Evolutionary conservation across 2,329 filamentous ascomycete species (phyloP), one percentile per base, ranked within the genome.

Genomic region (Colletotrichum higginsianum): DNA sequence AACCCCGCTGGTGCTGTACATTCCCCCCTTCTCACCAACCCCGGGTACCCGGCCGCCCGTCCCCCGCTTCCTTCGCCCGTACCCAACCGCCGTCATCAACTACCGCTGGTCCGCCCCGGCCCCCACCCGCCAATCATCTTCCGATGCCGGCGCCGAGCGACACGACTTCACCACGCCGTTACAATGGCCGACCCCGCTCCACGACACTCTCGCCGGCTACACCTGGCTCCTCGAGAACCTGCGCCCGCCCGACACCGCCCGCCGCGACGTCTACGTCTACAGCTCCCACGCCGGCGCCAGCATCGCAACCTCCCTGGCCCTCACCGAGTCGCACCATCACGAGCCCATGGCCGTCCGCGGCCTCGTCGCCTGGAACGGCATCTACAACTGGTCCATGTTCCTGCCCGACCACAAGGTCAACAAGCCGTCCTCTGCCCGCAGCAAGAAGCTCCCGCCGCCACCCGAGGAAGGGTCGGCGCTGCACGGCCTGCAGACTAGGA

Each of bases 331-430:
- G 1, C 82, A 84, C 55, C 75, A 80, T 2, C 80, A 86, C 65
- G 75, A 80, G 16, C 79, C 76, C 42, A 83, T 88, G 76, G 83
- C 82, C 49, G 82, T 91, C 53, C 84, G 87, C 12, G 89, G 89
- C 9, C 78, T 90, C 42, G 80, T 89, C 18, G 84, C 86, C 9
- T 87, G 87, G 78, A 89, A 92, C 74, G 90, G 89, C 52, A 84
- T 92, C 69, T 92, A 90, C 80, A 87, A 92, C 80, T 92, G 90
- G 90, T 89, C 88, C 67, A 87, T 84, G 78, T 88, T 91, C 70
- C 82, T 90, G 13, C 86, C 87, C 0, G 84, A 87, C 73, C 87
- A 90, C 68, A 83, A 82, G 8, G 78, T 85, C 72, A 85, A 88
- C 74, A 74, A 77, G 44, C 67, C 68, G 21, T 47, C 67, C 13